Conservation (phyloP, 352 stramenopile species). For the Thalassiosira sp. region DNA sequence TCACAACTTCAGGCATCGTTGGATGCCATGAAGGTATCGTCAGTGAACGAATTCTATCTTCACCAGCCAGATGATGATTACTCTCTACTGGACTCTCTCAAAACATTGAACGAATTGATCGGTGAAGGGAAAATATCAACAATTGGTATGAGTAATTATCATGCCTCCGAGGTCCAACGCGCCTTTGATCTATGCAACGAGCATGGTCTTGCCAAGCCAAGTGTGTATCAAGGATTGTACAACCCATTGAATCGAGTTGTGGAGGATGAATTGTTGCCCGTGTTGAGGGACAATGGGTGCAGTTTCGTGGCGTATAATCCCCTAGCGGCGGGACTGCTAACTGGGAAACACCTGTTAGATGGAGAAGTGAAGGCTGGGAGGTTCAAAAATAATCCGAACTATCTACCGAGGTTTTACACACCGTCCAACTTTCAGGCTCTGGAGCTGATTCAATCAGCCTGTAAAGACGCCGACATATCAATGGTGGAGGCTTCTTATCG, state of each 20-base stretch:
- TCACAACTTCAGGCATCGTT: conserved; percentile 77
- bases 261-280: conserved; percentile 81
- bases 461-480: conserved; percentile 67
- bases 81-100: conserved; percentile 75
- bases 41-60: conserved; percentile 82
- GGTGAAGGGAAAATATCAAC: conserved; percentile 65
- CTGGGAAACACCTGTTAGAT: conserved; percentile 73
- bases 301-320: conserved; percentile 87
- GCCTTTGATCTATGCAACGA: conserved; percentile 80
- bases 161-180: conserved; percentile 77
- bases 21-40: conserved; percentile 49
- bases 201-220: conserved; percentile 75
- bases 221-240: conserved; percentile 86
- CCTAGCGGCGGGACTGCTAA: conserved; percentile 82
- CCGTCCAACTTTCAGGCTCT: conserved; percentile 81
- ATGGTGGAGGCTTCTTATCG: conserved; percentile 82
- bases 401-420: conserved; percentile 85
- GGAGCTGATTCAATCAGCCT: conserved; percentile 72
- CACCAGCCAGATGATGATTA: conserved; percentile 83
- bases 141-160: conserved; percentile 86
- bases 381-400: conserved; percentile 85
- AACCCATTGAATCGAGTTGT: conserved; percentile 85
- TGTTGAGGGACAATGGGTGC: conserved; percentile 74
- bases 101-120: conserved; percentile 68
- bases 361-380: conserved; percentile 56